These are phyloP conservation scores for Kentomonas sorsogonicus DNA, from an alignment of 208 protist species.

Conservation along the genomic window DNA sequence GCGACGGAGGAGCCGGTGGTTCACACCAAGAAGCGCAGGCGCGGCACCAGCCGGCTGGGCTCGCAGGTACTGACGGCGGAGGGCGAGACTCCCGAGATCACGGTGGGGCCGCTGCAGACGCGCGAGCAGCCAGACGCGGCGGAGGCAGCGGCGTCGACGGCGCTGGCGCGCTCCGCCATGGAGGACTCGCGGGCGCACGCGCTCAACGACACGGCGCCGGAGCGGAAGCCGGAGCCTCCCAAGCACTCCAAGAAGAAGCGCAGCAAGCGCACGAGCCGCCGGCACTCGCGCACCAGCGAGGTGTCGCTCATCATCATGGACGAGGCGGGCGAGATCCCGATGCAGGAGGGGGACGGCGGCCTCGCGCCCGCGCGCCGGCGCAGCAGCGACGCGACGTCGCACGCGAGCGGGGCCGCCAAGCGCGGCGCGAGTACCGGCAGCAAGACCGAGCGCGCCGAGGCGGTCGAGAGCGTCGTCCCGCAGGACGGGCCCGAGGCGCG, in stretches of 20 bases:
- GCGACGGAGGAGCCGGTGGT: slow-evolving; percentile 13
- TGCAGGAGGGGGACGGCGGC: slow-evolving; percentile 1
- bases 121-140: slow-evolving; percentile 7
- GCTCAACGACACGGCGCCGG: slow-evolving; percentile 4
- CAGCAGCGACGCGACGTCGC: too few relatives aligned
- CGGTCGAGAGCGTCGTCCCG: too few relatives aligned
- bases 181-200: slow-evolving; percentile 2
- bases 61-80: slow-evolving; percentile 13
- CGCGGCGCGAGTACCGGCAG: too few relatives aligned
- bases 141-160: neutral
- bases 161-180: too few relatives aligned
- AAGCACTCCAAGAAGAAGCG: slow-evolving; percentile 2
- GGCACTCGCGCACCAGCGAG: slow-evolving; percentile 15
- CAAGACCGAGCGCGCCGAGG: too few relatives aligned
- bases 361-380: slow-evolving; percentile 6
- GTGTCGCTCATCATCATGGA: slow-evolving; percentile 17
- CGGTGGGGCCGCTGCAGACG: slow-evolving; percentile 25
- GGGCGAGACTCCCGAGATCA: slow-evolving; percentile 23
- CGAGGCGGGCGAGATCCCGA: slow-evolving; percentile 16
- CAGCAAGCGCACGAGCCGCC: slow-evolving; percentile 4
- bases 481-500: too few relatives aligned
- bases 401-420: too few relatives aligned
- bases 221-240: slow-evolving; percentile 6
- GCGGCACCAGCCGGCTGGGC: slow-evolving; percentile 11
- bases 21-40: slow-evolving; percentile 17